phyloP scores from a whole-genome alignment of 306 rosid species.

The Betula pendula region DNA sequence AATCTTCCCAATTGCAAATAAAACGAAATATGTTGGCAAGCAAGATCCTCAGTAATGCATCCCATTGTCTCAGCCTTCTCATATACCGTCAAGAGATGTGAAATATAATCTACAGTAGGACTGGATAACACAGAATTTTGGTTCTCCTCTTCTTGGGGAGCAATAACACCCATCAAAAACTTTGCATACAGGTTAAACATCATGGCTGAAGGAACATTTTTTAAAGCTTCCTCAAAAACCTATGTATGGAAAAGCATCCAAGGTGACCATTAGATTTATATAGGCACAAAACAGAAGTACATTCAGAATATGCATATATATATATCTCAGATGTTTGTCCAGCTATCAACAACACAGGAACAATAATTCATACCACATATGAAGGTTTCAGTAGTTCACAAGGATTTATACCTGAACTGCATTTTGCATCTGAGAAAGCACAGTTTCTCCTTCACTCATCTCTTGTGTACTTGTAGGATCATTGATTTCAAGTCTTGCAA shows the following conservation, averaged over 20 bases:
- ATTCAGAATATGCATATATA: slow-evolving; percentile 3
- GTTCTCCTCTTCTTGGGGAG: slow-evolving; percentile 40
- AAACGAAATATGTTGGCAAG: slow-evolving; percentile 58
- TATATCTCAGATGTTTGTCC: background rate
- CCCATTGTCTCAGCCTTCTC: slow-evolving; percentile 76
- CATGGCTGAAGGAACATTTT: slow-evolving; percentile 50
- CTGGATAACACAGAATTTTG: slow-evolving; percentile 25
- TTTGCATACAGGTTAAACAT: slow-evolving; percentile 55
- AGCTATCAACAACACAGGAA: background rate
- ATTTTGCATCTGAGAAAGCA: slow-evolving; percentile 45
- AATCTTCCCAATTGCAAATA: slow-evolving; percentile 62
- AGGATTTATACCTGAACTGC: slow-evolving; percentile 67
- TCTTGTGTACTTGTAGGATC: slow-evolving; percentile 37
- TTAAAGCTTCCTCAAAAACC: slow-evolving; percentile 88
- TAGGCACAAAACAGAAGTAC: slow-evolving; percentile 4
- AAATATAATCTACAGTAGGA: slow-evolving; percentile 30
- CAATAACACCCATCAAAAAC: slow-evolving; percentile 52
- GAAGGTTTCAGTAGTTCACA: slow-evolving; percentile 16
- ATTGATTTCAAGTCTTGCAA: slow-evolving; percentile 60
- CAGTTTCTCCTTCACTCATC: slow-evolving; percentile 38
- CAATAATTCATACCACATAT: slow-evolving; percentile 7
- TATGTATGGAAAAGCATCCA: slow-evolving; percentile 32
- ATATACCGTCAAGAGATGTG: slow-evolving; percentile 52
- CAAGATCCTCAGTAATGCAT: slow-evolving; percentile 65
- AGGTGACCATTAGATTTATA: slow-evolving; percentile 21